phyloP scores from a whole-genome alignment of 345 rosid genomes.

The Lumnitzera racemosa region DNA sequence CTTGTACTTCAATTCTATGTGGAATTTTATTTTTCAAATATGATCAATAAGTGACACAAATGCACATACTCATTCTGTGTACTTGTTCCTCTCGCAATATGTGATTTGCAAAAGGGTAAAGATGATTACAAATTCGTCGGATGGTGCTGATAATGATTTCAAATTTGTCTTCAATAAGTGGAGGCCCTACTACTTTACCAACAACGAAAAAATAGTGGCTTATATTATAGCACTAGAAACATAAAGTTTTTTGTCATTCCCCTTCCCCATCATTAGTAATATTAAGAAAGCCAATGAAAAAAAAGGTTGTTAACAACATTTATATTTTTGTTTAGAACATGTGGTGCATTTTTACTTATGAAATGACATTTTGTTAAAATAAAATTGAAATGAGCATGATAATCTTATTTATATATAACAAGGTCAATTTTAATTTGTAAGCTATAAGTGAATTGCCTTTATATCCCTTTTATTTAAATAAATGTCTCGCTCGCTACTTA shows the following conservation, averaged over 20 bases:
- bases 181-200: constrained; percentile 56
- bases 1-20: background rate
- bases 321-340: no score
- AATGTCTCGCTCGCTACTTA: no score
- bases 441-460: no score
- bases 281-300: constrained; percentile 1
- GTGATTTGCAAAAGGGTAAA: constrained; percentile 42
- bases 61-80: constrained; percentile 51
- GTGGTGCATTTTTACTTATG: no score
- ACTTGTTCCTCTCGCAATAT: constrained; percentile 33
- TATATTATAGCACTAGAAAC: constrained; percentile 52
- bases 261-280: constrained; percentile 17
- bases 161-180: constrained; percentile 32
- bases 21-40: constrained; percentile 62
- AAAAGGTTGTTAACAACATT: no score
- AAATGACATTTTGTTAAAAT: no score
- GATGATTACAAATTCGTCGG: constrained; percentile 38
- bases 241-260: constrained; percentile 67
- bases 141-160: constrained; percentile 58
- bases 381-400: no score
- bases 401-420: no score
- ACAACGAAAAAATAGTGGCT: constrained; percentile 47
- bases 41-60: constrained; percentile 39
- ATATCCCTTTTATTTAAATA: no score
- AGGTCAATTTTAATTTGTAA: no score